A percentile compares a stretch with the other conserved stretches of the same genome.
phyloP scores from a whole-genome alignment of 2,329 filamentous ascomycete species.

The Camillea tinctor region DNA sequence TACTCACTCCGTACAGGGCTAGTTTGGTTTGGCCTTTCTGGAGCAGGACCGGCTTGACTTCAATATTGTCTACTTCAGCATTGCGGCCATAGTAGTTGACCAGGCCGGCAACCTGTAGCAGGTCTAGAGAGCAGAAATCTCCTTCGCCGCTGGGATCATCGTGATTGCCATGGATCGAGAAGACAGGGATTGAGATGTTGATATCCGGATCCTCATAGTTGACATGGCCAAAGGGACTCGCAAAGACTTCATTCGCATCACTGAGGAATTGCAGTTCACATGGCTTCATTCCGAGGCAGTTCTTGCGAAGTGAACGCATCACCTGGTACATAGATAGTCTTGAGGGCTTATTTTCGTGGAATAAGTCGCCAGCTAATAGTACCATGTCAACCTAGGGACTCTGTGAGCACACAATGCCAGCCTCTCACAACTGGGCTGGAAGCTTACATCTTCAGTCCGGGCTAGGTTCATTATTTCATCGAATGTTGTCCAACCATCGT shows the following conservation, averaged over 20 bases:
- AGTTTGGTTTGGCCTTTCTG: constrained; percentile 94
- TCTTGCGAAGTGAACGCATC: constrained; percentile 89
- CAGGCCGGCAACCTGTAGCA: constrained; percentile 86
- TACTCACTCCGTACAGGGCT: constrained; percentile 90
- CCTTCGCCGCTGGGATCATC: constrained; percentile 98
- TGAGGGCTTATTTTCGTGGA: constrained; percentile 97
- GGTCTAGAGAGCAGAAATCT: constrained; percentile 83
- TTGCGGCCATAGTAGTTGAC: constrained; percentile 96
- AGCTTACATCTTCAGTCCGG: constrained; percentile 70
- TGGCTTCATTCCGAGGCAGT: constrained; percentile 92
- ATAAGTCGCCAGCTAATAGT: constrained; percentile 87
- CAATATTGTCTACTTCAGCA: constrained; percentile 89
- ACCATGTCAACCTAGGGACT: constrained; percentile 86
- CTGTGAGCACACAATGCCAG: constrained; percentile 5
- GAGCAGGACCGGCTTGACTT: constrained; percentile 84
- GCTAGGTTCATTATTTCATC: constrained; percentile 93
- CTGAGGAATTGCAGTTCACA: constrained; percentile 94
- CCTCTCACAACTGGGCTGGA: background rate
- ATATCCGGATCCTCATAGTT: constrained; percentile 98
- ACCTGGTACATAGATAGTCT: constrained; percentile 96
- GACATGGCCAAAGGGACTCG: constrained; percentile 85
- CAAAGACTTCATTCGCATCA: constrained; percentile 88
- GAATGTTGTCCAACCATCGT: constrained; percentile 96
- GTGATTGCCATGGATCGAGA: constrained; percentile 98
- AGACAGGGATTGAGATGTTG: constrained; percentile 94